Evolutionary conservation across 2,329 filamentous ascomycete genomes (phyloP), one percentile per base, ranked within the genome.

Genomic region (Fusarium virguliforme): DNA sequence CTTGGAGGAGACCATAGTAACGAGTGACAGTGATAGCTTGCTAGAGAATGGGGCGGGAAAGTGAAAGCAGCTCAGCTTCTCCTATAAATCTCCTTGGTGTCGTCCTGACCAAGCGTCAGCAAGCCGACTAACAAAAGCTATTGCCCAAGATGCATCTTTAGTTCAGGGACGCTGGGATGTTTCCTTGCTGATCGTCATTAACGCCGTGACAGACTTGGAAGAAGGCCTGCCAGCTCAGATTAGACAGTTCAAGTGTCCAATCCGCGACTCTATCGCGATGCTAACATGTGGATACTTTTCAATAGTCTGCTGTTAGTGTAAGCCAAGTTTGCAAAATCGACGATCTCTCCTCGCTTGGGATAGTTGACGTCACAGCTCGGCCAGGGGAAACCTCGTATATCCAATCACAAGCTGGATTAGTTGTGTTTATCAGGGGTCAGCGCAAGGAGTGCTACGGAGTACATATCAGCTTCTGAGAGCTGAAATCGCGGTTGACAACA

Each of bases 141-240:
- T 48, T 48, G 43, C 43, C 43, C 24, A 30, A 48, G 15, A 28
- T 30, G 43, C 43, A 48, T 48, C 24, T 48, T 10, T 48, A 48
- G 43, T 12, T 6, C 43, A 48, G 43, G 26, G n/a, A 48, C 43
- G 28, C 43, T n/a, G 43, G 43, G 43, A 48, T 48, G 8, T 30
- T 30, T 6, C 43, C 43, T 48, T 48, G 43, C 43, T 48, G 43
- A 48, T 48, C 43, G 24, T 28, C 18, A 48, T 48, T 48, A 30
- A 30, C 26, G 43, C 43, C 15, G 43, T 26, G 8, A 48, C 43
- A 48, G 30, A 48, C 43, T 48, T 28, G 43, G 24, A 48, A 24
- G 13, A 48, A n/a, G 26, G 26, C 18, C 24, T 48, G 26, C 43
- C 43, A 48, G 30, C 26, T 48, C 43, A 48, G n/a, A 48, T 30